These are phyloP conservation scores for Coprinellus micaceus DNA, from an alignment of 768 basidiomycete species.

Conservation along the genomic window DNA sequence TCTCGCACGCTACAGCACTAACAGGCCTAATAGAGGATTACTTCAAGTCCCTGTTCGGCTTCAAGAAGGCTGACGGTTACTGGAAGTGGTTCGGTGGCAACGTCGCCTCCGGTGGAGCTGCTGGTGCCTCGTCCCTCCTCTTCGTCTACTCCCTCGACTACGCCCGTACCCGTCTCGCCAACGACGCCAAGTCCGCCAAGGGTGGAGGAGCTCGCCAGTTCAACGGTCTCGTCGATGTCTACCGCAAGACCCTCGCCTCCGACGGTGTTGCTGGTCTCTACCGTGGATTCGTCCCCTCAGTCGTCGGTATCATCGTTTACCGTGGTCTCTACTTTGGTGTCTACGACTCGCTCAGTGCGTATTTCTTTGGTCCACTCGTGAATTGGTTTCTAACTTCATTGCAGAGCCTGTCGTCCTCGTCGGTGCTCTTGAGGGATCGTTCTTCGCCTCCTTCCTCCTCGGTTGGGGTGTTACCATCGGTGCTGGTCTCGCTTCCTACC, in stretches of 20 bases:
- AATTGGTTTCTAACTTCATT: conserved; percentile 17
- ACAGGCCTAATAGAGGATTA: conserved; percentile 71
- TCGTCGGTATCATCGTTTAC: conserved; percentile 99
- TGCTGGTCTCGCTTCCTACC: conserved; percentile 98
- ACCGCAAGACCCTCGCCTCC: conserved; percentile 94
- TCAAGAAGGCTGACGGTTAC: conserved; percentile 97
- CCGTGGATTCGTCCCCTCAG: conserved; percentile 98
- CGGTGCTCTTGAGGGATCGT: conserved; percentile 91
- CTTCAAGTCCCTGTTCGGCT: conserved; percentile 98
- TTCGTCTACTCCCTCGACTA: conserved; percentile 99
- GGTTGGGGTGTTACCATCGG: conserved; percentile 99
- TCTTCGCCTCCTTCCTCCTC: conserved; percentile 94
- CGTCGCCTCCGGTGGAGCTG: conserved; percentile 97
- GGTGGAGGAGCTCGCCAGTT: conserved; percentile 89
- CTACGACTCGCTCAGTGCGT: conserved; percentile 89
- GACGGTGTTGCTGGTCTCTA: conserved; percentile 99
- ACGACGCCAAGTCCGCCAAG: conserved; percentile 96
- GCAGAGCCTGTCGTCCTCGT: conserved; percentile 95
- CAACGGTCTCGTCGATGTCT: conserved; percentile 97
- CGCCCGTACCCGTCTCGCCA: conserved; percentile 98
- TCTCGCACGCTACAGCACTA: background rate
- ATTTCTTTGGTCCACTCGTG: background rate
- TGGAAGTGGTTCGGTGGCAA: conserved; percentile 99
- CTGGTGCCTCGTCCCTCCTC: conserved; percentile 96
- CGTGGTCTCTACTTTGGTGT: conserved; percentile 99